Evolutionary conservation across 768 basidiomycete genomes (phyloP).

Genomic region (Naganishia randhawae): DNA sequence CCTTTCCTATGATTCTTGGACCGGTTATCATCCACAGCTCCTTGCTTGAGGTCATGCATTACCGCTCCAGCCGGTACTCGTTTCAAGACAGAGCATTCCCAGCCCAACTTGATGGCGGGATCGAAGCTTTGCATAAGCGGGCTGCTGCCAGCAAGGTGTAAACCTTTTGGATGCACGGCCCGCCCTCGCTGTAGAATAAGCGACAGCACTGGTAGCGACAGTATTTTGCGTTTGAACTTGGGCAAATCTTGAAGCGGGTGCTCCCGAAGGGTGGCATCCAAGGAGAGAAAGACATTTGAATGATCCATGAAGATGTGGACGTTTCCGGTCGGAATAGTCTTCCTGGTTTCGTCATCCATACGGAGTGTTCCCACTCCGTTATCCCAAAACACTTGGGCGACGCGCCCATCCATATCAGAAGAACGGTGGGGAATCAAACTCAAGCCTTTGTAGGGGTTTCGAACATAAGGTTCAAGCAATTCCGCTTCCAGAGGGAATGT

Average conservation of each 20-base stretch:
- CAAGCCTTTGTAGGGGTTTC: neutral
- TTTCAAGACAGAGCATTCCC: constrained; percentile 47
- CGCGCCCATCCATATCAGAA: constrained; percentile 14
- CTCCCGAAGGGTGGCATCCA: constrained; percentile 19
- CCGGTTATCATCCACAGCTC: constrained; percentile 29
- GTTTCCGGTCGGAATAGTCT: constrained; percentile 1
- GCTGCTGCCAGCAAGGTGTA: constrained; percentile 46
- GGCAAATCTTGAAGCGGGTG: constrained; percentile 34
- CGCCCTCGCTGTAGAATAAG: constrained; percentile 46
- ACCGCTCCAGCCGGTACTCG: constrained; percentile 35
- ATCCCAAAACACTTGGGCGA: constrained; percentile 42
- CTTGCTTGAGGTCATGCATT: constrained; percentile 39
- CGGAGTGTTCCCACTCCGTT: constrained; percentile 42
- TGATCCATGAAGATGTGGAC: constrained; percentile 26
- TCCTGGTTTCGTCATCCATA: constrained; percentile 16
- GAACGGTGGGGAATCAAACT: neutral
- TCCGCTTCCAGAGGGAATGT: constrained; percentile 35
- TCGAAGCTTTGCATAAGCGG: constrained; percentile 46
- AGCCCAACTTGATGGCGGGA: constrained; percentile 43
- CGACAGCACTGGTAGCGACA: constrained; percentile 45
- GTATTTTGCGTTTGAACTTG: constrained; percentile 37
- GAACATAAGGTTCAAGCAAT: constrained; percentile 33
- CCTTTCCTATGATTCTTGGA: constrained; percentile 26
- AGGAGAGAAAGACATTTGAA: constrained; percentile 10
- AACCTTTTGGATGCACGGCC: constrained; percentile 36